Percentiles rank a stretch among this genome's conserved stretches.
phyloP scores from a whole-genome alignment of 106 monocot species.

The Allium fistulosum region DNA sequence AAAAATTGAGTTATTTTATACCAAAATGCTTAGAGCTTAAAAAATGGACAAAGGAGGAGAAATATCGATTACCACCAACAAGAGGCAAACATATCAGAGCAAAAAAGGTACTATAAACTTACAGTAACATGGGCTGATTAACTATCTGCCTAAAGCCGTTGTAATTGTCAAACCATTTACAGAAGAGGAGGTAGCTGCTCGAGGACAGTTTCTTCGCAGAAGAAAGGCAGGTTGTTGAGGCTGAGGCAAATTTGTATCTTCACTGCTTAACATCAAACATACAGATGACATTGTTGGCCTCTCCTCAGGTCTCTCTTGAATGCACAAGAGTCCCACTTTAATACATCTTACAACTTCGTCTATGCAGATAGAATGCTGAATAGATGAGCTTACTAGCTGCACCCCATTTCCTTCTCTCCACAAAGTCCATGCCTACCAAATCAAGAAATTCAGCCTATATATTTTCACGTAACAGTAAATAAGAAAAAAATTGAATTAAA shows the following conservation, averaged over 20 bases:
- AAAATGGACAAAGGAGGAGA: too few relatives aligned
- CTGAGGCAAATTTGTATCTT: conserved; percentile 6
- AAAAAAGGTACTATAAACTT: too few relatives aligned
- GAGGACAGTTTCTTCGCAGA: background rate
- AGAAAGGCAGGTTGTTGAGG: conserved; percentile 28
- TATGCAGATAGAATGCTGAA: background rate
- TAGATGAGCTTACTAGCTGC: conserved; percentile 15
- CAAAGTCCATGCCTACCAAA: conserved; percentile 25
- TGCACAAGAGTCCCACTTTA: conserved; percentile 31
- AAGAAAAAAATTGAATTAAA: background rate
- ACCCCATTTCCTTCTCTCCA: conserved; percentile 20
- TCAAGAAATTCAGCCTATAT: background rate
- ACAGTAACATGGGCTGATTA: background rate
- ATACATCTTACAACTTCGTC: conserved; percentile 21
- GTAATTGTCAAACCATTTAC: conserved; percentile 3
- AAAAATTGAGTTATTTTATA: too few relatives aligned
- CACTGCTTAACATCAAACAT: conserved; percentile 24
- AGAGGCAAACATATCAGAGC: too few relatives aligned
- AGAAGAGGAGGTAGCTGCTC: background rate
- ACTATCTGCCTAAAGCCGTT: background rate
- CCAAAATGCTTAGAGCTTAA: too few relatives aligned
- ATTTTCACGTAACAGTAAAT: background rate
- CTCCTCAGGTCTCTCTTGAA: conserved; percentile 26
- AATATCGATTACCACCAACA: too few relatives aligned
- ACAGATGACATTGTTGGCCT: conserved; percentile 37